These are phyloP conservation scores for Chalciporus sphaerocephalus DNA, from an alignment of 768 basidiomycete species.

Conservation along the genomic window DNA sequence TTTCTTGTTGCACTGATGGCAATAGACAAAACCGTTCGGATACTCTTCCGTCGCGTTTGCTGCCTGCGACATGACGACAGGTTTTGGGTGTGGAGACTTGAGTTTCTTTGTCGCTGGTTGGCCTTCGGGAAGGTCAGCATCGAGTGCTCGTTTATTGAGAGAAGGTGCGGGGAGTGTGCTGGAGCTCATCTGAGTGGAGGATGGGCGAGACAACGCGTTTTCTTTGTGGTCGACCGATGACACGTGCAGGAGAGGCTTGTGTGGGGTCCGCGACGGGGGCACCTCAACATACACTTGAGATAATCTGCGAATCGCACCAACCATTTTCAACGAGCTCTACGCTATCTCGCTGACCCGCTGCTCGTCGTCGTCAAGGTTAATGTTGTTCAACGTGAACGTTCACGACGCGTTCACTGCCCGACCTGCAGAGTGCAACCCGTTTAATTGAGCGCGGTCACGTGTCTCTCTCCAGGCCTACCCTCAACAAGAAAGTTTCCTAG, in stretches of 20 bases:
- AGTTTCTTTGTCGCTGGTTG: constrained; percentile 18
- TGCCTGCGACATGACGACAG: constrained; percentile 10
- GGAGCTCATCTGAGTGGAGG: constrained; percentile 26
- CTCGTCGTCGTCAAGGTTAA: constrained; percentile 16
- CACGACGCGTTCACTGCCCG: constrained; percentile 20
- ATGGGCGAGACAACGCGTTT: constrained; percentile 39
- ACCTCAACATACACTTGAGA: constrained; percentile 58
- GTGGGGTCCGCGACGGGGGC: constrained; percentile 34
- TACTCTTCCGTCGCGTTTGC: constrained; percentile 25
- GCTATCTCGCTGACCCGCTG: not conserved
- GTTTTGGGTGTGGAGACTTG: constrained; percentile 33
- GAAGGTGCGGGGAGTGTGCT: constrained; percentile 29
- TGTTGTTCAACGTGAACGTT: too few species aligned
- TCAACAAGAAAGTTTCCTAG: constrained; percentile 29
- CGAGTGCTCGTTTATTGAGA: constrained; percentile 49
- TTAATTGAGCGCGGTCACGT: constrained; percentile 31
- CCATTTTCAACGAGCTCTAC: constrained; percentile 13
- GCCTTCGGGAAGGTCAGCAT: constrained; percentile 21
- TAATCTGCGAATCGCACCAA: constrained; percentile 27
- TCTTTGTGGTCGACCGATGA: constrained; percentile 41
- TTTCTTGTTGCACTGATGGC: constrained; percentile 70
- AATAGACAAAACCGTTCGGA: constrained; percentile 46
- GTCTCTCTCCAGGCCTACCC: constrained; percentile 27
- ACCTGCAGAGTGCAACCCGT: not conserved
- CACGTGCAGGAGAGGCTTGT: constrained; percentile 25